Percentiles rank a stretch among this genome's conserved stretches.
Evolutionary conservation across 179 eudicot genomes (phyloP).

Genomic region (Nepenthes alata): DNA sequence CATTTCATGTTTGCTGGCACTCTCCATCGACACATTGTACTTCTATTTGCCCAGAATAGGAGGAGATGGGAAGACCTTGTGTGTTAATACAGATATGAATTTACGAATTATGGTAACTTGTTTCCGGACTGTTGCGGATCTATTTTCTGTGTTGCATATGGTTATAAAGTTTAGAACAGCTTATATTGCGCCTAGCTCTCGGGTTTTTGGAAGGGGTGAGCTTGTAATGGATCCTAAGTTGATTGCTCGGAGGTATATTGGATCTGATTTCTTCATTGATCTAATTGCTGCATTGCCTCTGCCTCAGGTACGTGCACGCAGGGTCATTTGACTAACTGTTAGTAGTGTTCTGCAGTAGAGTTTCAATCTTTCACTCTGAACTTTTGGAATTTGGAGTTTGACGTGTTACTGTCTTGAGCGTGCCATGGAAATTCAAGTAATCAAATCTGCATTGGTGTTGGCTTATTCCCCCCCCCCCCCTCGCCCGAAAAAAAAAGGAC

Average conservation of each 20-base stretch:
- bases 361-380: too few species aligned
- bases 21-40: slow-evolving; percentile 78
- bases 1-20: slow-evolving; percentile 70
- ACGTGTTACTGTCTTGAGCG: too few species aligned
- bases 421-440: too few species aligned
- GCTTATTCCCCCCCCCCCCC: too few species aligned
- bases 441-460: too few species aligned
- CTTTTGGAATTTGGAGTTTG: too few species aligned
- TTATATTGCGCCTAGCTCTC: slow-evolving; percentile 87
- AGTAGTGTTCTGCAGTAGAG: background rate
- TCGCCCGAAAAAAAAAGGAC: too few species aligned
- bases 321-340: background rate
- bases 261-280: slow-evolving; percentile 73
- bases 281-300: slow-evolving; percentile 85
- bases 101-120: slow-evolving; percentile 68
- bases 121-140: slow-evolving; percentile 69
- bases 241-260: slow-evolving; percentile 72
- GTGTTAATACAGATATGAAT: slow-evolving; percentile 61
- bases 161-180: slow-evolving; percentile 86
- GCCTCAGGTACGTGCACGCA: slow-evolving; percentile 58
- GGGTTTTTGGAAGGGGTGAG: slow-evolving; percentile 96
- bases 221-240: slow-evolving; percentile 89
- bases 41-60: slow-evolving; percentile 64
- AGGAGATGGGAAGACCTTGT: slow-evolving; percentile 36
- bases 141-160: slow-evolving; percentile 72